Evolutionary conservation across 345 rosid genomes (phyloP).

Genomic region (Linum usitatissimum): DNA sequence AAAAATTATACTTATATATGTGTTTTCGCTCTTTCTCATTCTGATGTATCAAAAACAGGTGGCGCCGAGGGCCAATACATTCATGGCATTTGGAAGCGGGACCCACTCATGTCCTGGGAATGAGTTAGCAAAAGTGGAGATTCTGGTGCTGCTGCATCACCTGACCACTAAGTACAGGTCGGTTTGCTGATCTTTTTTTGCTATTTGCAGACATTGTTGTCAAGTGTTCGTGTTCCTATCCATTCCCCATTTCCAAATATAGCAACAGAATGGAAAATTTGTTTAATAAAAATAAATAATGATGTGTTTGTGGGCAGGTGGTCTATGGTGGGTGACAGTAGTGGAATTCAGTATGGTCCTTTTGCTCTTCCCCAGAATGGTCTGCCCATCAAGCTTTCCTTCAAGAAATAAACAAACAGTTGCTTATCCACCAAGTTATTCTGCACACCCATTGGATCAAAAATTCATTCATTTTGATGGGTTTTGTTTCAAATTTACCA

Average conservation of each 20-base stretch:
- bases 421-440: no score
- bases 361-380: conserved; percentile 82
- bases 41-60: conserved; percentile 30
- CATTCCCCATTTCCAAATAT: conserved; percentile 6
- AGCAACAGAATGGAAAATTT: conserved; percentile 25
- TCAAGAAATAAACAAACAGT: conserved; percentile 17
- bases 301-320: conserved; percentile 48
- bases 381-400: conserved; percentile 51
- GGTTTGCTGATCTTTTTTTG: conserved; percentile 12
- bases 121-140: conserved; percentile 74
- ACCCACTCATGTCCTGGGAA: conserved; percentile 84
- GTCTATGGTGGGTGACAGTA: conserved; percentile 37
- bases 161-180: conserved; percentile 86
- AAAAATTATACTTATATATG: no score
- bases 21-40: neutral
- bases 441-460: no score
- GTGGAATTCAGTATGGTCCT: conserved; percentile 74
- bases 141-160: conserved; percentile 64
- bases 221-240: no score
- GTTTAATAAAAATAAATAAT: neutral
- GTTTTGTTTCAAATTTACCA: no score
- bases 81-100: conserved; percentile 88
- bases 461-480: no score
- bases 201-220: neutral
- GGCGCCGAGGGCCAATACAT: conserved; percentile 71